Evolutionary conservation across 2,329 filamentous ascomycete genomes (phyloP).

Genomic region (Trichoderma afroharzianum): DNA sequence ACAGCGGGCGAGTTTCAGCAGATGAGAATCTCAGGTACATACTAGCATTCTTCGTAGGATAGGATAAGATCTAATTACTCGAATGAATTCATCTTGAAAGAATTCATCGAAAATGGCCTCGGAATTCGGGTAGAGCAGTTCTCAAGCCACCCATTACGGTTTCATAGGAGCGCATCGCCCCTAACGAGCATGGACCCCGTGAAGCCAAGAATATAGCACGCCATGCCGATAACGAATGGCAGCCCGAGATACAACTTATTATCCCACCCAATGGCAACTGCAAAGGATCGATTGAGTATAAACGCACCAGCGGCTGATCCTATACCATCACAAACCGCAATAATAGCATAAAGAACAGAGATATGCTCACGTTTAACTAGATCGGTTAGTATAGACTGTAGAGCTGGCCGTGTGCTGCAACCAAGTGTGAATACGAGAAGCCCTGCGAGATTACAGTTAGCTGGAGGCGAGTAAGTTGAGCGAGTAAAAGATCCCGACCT

Average conservation of each 20-base stretch:
- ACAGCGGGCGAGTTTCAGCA: conserved; percentile 15
- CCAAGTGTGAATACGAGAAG: conserved; percentile 2
- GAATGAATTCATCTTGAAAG: neutral
- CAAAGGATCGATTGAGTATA: conserved; percentile 5
- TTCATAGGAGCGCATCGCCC: neutral
- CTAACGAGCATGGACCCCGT: neutral
- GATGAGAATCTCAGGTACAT: conserved; percentile 8
- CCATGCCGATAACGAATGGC: neutral
- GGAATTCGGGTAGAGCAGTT: neutral
- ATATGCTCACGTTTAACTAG: neutral
- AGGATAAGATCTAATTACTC: neutral
- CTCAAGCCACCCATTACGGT: neutral
- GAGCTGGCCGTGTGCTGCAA: conserved; percentile 2
- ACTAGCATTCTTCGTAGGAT: neutral
- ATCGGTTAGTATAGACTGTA: conserved; percentile 8
- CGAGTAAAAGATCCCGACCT: neutral
- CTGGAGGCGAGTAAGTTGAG: neutral
- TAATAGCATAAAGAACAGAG: neutral
- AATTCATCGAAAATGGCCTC: neutral
- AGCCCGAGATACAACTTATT: conserved; percentile 1
- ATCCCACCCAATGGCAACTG: conserved; percentile 3
- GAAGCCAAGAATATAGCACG: neutral
- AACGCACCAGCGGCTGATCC: conserved; percentile 6
- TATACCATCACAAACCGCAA: conserved; percentile 5
- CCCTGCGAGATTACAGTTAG: neutral